Evolutionary conservation across 2,329 filamentous ascomycete species (phyloP).

Genomic region (Cercospora beticola): DNA sequence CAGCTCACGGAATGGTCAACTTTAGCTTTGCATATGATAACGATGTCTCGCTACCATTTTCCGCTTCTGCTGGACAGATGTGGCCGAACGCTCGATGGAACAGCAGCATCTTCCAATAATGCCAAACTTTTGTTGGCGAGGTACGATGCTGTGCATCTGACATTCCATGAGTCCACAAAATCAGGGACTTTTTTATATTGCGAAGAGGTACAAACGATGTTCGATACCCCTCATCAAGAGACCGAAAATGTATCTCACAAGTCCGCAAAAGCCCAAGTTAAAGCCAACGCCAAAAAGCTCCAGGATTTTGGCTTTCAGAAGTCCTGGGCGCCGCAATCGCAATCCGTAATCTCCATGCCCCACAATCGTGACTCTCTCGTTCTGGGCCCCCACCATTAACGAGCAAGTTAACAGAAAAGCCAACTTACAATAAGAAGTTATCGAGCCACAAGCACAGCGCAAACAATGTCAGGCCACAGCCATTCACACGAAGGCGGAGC

Average conservation of each 20-base stretch:
- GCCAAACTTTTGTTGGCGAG: neutral
- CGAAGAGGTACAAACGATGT: too few relatives aligned
- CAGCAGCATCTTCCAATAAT: too few relatives aligned
- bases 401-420: neutral
- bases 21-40: neutral
- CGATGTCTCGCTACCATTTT: neutral
- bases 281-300: neutral
- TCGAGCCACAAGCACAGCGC: neutral
- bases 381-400: neutral
- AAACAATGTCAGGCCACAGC: slow-evolving; percentile 34
- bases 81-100: neutral
- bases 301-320: neutral
- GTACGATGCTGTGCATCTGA: neutral
- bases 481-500: slow-evolving; percentile 53
- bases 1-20: neutral
- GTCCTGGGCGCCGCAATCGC: neutral
- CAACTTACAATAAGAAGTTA: neutral
- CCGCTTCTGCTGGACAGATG: neutral
- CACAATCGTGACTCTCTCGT: neutral
- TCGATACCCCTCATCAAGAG: too few relatives aligned
- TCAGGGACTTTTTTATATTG: neutral
- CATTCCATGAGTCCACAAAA: neutral
- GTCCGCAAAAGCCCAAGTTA: too few relatives aligned
- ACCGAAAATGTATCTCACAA: too few relatives aligned
- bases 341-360: neutral